Base-by-base conservation (phyloP, 768 basidiomycete species). In the Phaeotremella fagi region DNA sequence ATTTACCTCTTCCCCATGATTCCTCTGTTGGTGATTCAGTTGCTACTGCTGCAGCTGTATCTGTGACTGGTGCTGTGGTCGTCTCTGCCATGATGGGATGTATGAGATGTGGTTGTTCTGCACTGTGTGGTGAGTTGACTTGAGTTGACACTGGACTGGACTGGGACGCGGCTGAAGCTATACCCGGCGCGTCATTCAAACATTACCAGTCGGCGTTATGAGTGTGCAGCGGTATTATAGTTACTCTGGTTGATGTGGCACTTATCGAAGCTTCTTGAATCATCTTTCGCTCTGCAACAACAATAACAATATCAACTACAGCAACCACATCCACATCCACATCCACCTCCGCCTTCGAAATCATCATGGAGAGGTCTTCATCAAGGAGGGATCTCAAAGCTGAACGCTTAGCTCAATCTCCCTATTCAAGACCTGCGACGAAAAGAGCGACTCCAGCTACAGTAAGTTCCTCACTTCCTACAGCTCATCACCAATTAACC, bases 341-440 rank as follows among this genome's bases (percentile, higher is more conserved):
- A n/a, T n/a, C n/a, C n/a, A n/a, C n/a, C n/a, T n/a, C n/a, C n/a
- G n/a, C n/a, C n/a, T n/a, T n/a, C n/a, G n/a, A n/a, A n/a, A n/a
- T n/a, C n/a, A n/a, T n/a, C n/a, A 69, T 69, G 67, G 64, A 69
- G 26, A 60, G 61, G n/a, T 59, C 58, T 29, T 60, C 66, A 1
- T 59, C 67, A 0, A 47, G 50, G 7, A 41, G 46, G 16, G 45
- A 45, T 37, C 50, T 59, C 14, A 46, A 61, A 15, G 37, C 52
- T 11, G 67, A 69, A 47, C 52, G 67, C 20, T 33, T 52, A 16
- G 28, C 33, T 45, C 48, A 31, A 16, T 55, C 56, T 37, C 68
- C 68, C n/a, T 69, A 69, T 47, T 35, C 44, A 25, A 50, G 68
- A 25, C 63, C 66, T 25, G 28, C 37, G 29, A 43, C 56, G 24